These are phyloP conservation scores for Monosporascus cannonballus DNA, from an alignment of 2,329 filamentous ascomycete genomes.

Conservation along the genomic window DNA sequence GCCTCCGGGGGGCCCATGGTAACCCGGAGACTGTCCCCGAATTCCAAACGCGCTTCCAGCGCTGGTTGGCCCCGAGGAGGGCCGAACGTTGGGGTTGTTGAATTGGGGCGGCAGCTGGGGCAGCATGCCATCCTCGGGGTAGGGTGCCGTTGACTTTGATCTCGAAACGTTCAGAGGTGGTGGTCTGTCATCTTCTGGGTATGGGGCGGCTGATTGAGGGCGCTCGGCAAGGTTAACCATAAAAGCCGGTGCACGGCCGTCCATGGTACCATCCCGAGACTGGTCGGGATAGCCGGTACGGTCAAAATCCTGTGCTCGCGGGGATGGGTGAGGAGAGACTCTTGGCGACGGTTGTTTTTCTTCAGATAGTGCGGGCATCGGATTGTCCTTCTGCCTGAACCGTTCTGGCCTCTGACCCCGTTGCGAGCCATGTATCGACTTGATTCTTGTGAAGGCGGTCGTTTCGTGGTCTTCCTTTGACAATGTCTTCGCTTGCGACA, in stretches of 20 bases:
- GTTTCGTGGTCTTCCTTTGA: conserved; percentile 91
- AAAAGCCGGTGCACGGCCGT: conserved; percentile 42
- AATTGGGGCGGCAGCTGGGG: conserved; percentile 33
- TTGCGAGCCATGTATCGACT: conserved; percentile 68
- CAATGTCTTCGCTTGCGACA: conserved; percentile 75
- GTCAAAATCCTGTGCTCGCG: conserved; percentile 33
- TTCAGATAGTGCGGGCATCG: conserved; percentile 47
- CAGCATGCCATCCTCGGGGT: conserved; percentile 45
- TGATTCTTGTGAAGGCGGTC: conserved; percentile 82
- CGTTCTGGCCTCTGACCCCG: conserved; percentile 55
- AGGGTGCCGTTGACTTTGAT: conserved; percentile 43
- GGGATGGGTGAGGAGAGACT: conserved; percentile 37
- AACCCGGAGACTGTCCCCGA: conserved; percentile 35
- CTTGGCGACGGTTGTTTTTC: conserved; percentile 24
- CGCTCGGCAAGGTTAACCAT: conserved; percentile 43
- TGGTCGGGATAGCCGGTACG: conserved; percentile 41
- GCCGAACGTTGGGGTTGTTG: conserved; percentile 42
- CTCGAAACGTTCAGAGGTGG: conserved; percentile 39
- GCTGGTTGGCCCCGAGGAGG: conserved; percentile 43
- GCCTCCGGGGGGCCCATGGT: conserved; percentile 20
- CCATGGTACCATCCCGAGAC: conserved; percentile 32
- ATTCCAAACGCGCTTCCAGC: conserved; percentile 49
- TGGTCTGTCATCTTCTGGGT: conserved; percentile 62
- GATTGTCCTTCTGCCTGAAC: conserved; percentile 42
- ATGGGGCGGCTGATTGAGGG: conserved; percentile 57